Evolutionary conservation across 2,329 filamentous ascomycete genomes (phyloP).

Genomic region (Fusarium sp.): DNA sequence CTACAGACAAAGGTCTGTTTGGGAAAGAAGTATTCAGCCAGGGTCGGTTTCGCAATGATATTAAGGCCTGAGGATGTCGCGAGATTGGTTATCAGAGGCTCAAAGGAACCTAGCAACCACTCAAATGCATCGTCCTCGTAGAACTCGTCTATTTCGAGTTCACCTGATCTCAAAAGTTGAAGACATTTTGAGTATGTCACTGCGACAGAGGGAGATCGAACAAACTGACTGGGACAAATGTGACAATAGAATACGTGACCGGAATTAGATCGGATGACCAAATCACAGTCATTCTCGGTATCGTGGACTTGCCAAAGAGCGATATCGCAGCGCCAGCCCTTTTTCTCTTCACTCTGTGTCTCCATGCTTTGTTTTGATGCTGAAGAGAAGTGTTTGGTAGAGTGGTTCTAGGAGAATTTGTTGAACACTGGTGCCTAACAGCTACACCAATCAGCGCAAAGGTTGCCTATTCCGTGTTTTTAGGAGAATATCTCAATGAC

Average conservation of each 20-base stretch:
- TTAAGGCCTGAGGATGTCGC: rapidly evolving
- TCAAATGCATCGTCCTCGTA: background rate
- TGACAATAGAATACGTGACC: background rate
- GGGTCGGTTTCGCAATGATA: background rate
- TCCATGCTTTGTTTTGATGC: background rate
- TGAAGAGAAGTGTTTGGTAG: background rate
- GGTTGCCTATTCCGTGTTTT: background rate
- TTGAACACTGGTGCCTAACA: background rate
- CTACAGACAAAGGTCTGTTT: background rate
- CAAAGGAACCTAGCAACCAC: background rate
- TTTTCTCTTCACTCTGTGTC: rapidly evolving
- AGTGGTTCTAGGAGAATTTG: background rate
- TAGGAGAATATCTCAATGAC: rapidly evolving
- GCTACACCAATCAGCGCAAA: background rate
- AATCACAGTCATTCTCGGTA: background rate
- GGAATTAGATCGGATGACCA: background rate
- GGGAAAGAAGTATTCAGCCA: background rate
- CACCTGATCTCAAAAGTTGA: rapidly evolving
- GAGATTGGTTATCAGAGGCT: background rate
- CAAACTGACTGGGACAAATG: background rate
- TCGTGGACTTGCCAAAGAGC: background rate
- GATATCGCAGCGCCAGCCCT: background rate
- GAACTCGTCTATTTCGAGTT: background rate
- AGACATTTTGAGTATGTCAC: background rate
- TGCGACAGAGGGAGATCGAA: background rate